Base-by-base conservation (phyloP, 2,329 filamentous ascomycete genomes). In the Teratosphaeria viscida region DNA sequence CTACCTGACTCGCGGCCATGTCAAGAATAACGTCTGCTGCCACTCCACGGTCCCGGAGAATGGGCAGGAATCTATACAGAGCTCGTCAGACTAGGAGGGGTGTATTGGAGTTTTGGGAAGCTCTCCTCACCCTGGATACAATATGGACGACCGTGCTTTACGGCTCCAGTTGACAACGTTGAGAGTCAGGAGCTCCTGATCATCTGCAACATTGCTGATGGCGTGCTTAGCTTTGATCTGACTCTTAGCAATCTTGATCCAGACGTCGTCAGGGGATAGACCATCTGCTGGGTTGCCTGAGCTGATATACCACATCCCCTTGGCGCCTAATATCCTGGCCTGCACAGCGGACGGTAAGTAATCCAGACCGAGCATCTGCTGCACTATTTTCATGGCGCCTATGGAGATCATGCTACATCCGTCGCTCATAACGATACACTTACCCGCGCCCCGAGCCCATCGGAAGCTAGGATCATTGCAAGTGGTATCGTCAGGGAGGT, bases 261-360 rank as follows among this genome's bases (percentile, higher is more conserved):
- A 89, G 10, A 76, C 70, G 2, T 71, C 69, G 19, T 59, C 55
- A 27, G 27, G 16, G 8, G 26, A n/a, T 29, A 34, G 8, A 14
- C 54, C 56, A 49, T 54, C 34, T 5, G 34, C 49, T 23, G 56
- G 29, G 29, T 54, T 19, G 12, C 58, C 58, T 26, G 58, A 26
- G 12, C 54, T 35, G 86, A 72, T 52, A 54, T 87, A 79, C 88
- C 88, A 92, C 64, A 92, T 77, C 0, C 89, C 89, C 70, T 92
- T 92, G 0, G 86, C 86, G 19, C 86, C 83, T 10, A 84, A 86
- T 39, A 92, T 81, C 0, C 89, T 81, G 1, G 78, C 88, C 70
- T 92, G 89, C 54, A 86, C 85, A 0, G 80, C 85, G 37, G 82
- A 82, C 0, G 87, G 87, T 0, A 82, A 69, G n/a, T 81, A 77